Conservation (phyloP, 2,329 filamentous ascomycete species). For the Penicillium verrucosum region DNA sequence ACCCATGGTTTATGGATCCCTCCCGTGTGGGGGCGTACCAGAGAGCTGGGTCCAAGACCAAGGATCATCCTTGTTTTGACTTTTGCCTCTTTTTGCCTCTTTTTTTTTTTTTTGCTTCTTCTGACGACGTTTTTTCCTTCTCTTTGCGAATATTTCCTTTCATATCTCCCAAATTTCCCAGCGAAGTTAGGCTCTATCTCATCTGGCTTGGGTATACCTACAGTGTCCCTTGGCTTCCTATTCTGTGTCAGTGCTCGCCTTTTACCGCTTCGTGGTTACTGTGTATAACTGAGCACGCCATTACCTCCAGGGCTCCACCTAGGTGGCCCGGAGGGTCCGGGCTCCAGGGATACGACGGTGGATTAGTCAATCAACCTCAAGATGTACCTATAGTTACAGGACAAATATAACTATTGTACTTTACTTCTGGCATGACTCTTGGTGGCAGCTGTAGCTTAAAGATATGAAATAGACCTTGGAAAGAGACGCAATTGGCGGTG, state of each 20-base stretch:
- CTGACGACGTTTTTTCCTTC: not conserved
- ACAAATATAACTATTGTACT: not conserved
- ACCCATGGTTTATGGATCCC: not conserved
- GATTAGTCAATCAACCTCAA: not conserved
- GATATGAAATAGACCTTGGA: not conserved
- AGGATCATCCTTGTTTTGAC: not conserved
- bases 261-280: not conserved
- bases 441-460: not conserved
- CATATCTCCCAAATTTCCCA: not conserved
- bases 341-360: not conserved
- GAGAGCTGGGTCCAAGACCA: not conserved
- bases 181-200: not conserved
- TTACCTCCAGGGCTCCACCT: not conserved
- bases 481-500: not conserved
- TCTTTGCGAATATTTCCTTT: not conserved
- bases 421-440: not conserved
- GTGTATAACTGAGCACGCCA: not conserved
- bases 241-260: not conserved
- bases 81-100: not conserved
- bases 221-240: not conserved
- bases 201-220: not conserved
- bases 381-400: too few relatives aligned
- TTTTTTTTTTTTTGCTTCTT: not conserved
- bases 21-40: slow-evolving; percentile 1
- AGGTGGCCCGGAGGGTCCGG: not conserved